Percentiles rank a stretch among this genome's conserved stretches.
Evolutionary conservation across 2,329 filamentous ascomycete species (phyloP).

Genomic region (Aschersonia sp.): DNA sequence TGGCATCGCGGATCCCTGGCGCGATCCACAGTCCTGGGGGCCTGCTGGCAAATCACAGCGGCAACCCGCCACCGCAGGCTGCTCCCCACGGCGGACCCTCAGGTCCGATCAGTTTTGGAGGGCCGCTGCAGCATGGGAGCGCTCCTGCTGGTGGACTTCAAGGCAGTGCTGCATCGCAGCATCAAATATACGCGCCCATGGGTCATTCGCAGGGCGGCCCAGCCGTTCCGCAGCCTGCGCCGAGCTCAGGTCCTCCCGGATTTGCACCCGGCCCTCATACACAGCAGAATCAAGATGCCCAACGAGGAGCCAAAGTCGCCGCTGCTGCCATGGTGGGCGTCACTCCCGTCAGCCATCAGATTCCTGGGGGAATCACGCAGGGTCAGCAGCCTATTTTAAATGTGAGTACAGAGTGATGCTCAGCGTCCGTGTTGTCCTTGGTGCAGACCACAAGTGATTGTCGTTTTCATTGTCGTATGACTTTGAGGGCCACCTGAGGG

Average conservation of each 20-base stretch:
- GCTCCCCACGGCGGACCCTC: constrained; percentile 38
- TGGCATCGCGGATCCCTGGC: constrained; percentile 64
- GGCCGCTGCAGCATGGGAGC: constrained; percentile 41
- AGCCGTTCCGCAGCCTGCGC: constrained; percentile 38
- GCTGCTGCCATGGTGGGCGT: constrained; percentile 33
- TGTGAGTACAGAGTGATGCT: constrained; percentile 22
- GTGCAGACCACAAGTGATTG: too few species aligned
- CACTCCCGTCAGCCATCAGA: constrained; percentile 20
- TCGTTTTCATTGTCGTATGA: too few species aligned
- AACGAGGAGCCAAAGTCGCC: constrained; percentile 30
- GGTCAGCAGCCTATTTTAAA: constrained; percentile 33
- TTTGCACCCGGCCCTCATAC: constrained; percentile 54
- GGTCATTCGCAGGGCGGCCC: constrained; percentile 34
- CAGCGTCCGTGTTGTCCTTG: too few species aligned
- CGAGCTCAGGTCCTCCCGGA: constrained; percentile 44
- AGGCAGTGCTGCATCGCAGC: constrained; percentile 28
- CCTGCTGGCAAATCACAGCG: constrained; percentile 60
- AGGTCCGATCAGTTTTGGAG: constrained; percentile 37
- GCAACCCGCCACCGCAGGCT: constrained; percentile 29
- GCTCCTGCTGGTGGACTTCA: constrained; percentile 20
- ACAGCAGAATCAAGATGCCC: constrained; percentile 38
- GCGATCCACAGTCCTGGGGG: constrained; percentile 89
- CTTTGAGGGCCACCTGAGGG: too few species aligned
- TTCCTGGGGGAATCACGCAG: constrained; percentile 23
- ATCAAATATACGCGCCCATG: constrained; percentile 44